Percentiles rank a stretch among this genome's conserved stretches.
Conservation (phyloP, 208 protist species). For the Blechomonas ayalai region DNA sequence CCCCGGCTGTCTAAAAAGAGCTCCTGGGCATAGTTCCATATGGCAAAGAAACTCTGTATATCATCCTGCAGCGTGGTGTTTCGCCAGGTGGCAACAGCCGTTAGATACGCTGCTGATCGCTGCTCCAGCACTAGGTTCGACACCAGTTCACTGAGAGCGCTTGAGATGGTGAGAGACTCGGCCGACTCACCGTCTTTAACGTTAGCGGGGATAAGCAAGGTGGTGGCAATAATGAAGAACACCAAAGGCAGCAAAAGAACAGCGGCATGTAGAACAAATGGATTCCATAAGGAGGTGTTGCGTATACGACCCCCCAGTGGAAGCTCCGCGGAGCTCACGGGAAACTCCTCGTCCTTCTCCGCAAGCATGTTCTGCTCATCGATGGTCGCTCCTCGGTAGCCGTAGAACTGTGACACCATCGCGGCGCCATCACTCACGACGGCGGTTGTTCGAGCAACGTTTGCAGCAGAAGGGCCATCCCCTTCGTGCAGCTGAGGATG, state of each 20-base stretch:
- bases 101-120: neutral
- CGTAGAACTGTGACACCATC: neutral
- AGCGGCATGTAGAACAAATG: neutral
- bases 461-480: too few species aligned
- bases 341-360: conserved; percentile 4
- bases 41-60: conserved; percentile 2
- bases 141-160: neutral
- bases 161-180: neutral
- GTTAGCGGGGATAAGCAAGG: neutral
- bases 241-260: conserved; percentile 5
- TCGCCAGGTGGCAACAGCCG: neutral
- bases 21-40: neutral
- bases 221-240: conserved; percentile 6
- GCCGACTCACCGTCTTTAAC: neutral
- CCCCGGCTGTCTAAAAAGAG: neutral
- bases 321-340: neutral
- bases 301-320: neutral
- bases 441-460: too few species aligned
- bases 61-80: too few species aligned
- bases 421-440: neutral
- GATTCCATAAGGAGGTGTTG: neutral
- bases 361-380: conserved; percentile 2
- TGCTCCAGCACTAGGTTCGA: conserved; percentile 4
- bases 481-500: too few species aligned
- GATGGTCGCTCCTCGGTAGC: neutral